phyloP scores from a whole-genome alignment of 768 basidiomycete species.

The Flagelloscypha sp. region DNA sequence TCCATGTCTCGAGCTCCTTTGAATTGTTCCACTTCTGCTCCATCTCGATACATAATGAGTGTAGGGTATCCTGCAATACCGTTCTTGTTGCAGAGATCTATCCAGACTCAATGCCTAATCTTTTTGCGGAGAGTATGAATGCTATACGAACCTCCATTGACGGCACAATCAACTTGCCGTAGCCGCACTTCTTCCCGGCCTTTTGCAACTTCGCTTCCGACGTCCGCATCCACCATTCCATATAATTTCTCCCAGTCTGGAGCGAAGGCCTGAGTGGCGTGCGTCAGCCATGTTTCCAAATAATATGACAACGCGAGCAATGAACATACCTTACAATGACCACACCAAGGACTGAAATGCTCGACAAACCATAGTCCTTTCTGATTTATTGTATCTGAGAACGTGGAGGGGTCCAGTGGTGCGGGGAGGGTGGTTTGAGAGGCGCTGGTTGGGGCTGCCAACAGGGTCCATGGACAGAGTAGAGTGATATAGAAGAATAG shows the following conservation, averaged over 20 bases:
- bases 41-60: conserved; percentile 65
- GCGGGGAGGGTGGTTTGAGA: too few species aligned
- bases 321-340: too few species aligned
- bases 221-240: conserved; percentile 40
- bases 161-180: conserved; percentile 76
- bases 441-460: too few species aligned
- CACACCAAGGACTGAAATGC: conserved; percentile 81
- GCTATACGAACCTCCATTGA: conserved; percentile 57
- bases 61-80: conserved; percentile 66
- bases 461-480: too few species aligned
- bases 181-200: conserved; percentile 42
- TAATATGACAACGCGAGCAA: too few species aligned
- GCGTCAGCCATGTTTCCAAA: too few species aligned
- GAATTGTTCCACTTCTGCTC: conserved; percentile 52
- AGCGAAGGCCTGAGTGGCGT: conserved; percentile 60
- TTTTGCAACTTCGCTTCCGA: conserved; percentile 32
- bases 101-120: not conserved
- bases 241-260: conserved; percentile 80
- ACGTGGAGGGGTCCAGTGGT: too few species aligned
- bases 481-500: too few species aligned
- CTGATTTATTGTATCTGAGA: too few species aligned
- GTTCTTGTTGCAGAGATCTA: conserved; percentile 77
- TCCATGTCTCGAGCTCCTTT: conserved; percentile 44
- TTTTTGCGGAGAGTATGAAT: not conserved
- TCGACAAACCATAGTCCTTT: conserved; percentile 77